These are phyloP conservation scores for Arthrobotrys sinensis DNA, from an alignment of 2,329 filamentous ascomycete genomes.

Conservation along the genomic window DNA sequence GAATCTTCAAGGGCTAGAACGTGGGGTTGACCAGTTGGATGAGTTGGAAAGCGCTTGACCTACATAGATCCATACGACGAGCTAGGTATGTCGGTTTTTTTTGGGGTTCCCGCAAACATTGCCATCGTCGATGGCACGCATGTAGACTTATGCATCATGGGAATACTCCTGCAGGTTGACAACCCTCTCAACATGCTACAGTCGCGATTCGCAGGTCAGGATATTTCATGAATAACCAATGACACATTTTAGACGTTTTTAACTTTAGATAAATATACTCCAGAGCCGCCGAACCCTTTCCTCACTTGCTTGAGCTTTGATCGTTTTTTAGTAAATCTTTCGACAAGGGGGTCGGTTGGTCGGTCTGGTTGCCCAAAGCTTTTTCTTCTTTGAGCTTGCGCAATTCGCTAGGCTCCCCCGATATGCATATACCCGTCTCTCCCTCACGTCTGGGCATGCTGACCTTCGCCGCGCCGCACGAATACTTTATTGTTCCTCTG, in stretches of 20 bases:
- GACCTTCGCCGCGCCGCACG: constrained; percentile 26
- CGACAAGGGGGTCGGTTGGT: neutral
- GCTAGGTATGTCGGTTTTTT: neutral
- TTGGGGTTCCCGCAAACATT: constrained; percentile 1
- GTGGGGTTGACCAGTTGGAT: constrained; percentile 23
- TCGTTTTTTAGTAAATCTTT: constrained; percentile 29
- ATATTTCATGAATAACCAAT: constrained; percentile 3
- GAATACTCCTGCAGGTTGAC: constrained; percentile 16
- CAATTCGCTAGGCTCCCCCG: constrained; percentile 27
- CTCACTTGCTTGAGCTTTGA: constrained; percentile 49
- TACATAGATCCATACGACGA: neutral
- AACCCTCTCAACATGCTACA: constrained; percentile 8
- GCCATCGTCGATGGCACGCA: neutral
- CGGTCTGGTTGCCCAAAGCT: neutral
- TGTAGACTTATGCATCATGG: constrained; percentile 14
- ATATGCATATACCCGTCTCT: constrained; percentile 32
- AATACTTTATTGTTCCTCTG: constrained; percentile 10
- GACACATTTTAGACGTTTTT: neutral
- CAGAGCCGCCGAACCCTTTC: constrained; percentile 26
- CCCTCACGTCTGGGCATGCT: neutral
- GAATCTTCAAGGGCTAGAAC: constrained; percentile 23
- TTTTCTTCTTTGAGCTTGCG: constrained; percentile 18
- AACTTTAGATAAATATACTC: neutral
- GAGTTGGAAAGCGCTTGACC: constrained; percentile 22
- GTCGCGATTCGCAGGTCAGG: constrained; percentile 10